Percentiles rank a stretch among this genome's conserved stretches.
These are phyloP conservation scores for Pezicula neosporulosa DNA, from an alignment of 2,329 filamentous ascomycete genomes.

Conservation along the genomic window DNA sequence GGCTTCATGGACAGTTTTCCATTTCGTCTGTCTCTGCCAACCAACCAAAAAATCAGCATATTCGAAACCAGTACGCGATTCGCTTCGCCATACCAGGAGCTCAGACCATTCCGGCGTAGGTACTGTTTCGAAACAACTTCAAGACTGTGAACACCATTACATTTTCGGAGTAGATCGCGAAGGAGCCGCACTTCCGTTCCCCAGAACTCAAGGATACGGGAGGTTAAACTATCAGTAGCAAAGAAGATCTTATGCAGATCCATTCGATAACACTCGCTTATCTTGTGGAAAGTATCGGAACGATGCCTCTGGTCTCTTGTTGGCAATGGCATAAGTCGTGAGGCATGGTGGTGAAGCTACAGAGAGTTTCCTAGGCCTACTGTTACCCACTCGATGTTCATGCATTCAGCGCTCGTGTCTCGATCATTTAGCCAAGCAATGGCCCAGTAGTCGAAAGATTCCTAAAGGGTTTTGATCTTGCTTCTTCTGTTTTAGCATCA, in stretches of 20 bases:
- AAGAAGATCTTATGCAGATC: background rate
- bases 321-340: background rate
- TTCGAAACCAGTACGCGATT: too few species aligned
- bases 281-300: background rate
- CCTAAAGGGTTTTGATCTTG: background rate
- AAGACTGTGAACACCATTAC: background rate
- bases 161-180: background rate
- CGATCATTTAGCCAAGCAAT: background rate
- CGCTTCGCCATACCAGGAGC: too few species aligned
- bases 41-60: too few species aligned
- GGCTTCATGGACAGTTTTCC: too few species aligned
- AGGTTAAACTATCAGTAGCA: background rate
- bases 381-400: background rate
- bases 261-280: background rate
- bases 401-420: background rate
- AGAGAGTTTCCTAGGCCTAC: background rate
- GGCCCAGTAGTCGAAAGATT: background rate
- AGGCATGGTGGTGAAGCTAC: background rate
- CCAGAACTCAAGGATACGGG: background rate
- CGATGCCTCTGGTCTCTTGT: background rate
- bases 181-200: background rate
- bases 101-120: background rate
- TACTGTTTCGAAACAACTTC: background rate
- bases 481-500: background rate
- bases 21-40: too few species aligned